Evolutionary conservation across 192 early-diverging fungal species (phyloP).

Genomic region (Podila horticola): DNA sequence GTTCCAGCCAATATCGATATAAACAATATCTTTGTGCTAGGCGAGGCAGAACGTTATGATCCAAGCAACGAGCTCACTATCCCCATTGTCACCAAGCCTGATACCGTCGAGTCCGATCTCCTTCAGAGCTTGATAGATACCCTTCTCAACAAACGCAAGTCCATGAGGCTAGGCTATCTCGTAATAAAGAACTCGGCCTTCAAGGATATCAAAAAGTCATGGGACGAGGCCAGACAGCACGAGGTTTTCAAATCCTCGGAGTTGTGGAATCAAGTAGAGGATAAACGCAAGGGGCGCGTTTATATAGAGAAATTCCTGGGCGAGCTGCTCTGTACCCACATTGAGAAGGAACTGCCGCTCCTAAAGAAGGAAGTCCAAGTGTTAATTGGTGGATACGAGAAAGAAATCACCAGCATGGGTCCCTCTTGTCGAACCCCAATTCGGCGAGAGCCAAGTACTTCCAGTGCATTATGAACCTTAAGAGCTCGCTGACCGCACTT

Average conservation of each 20-base stretch:
- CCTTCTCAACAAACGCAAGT: constrained; percentile 39
- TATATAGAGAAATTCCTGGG: constrained; percentile 24
- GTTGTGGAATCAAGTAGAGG: constrained; percentile 24
- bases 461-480: constrained; percentile 27
- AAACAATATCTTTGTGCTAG: constrained; percentile 47
- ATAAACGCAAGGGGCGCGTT: constrained; percentile 26
- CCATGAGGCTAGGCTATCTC: constrained; percentile 41
- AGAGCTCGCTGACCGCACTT: constrained; percentile 19
- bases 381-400: constrained; percentile 9
- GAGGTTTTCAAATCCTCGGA: constrained; percentile 35
- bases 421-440: background rate
- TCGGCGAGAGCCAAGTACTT: constrained; percentile 29
- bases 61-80: constrained; percentile 38
- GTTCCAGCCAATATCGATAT: constrained; percentile 46
- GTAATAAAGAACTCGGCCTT: constrained; percentile 42
- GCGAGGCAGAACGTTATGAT: constrained; percentile 44
- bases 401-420: constrained; percentile 31
- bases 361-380: constrained; percentile 32
- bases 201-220: constrained; percentile 36
- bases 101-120: constrained; percentile 32
- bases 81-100: constrained; percentile 46
- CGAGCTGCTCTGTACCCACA: constrained; percentile 23
- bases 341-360: constrained; percentile 40
- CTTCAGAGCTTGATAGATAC: constrained; percentile 33
- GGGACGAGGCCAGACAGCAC: constrained; percentile 24